A percentile compares a stretch with the other conserved stretches of the same genome.
Evolutionary conservation across 140 eudicot genomes (phyloP).

Genomic region (Ambrosia hybrid): DNA sequence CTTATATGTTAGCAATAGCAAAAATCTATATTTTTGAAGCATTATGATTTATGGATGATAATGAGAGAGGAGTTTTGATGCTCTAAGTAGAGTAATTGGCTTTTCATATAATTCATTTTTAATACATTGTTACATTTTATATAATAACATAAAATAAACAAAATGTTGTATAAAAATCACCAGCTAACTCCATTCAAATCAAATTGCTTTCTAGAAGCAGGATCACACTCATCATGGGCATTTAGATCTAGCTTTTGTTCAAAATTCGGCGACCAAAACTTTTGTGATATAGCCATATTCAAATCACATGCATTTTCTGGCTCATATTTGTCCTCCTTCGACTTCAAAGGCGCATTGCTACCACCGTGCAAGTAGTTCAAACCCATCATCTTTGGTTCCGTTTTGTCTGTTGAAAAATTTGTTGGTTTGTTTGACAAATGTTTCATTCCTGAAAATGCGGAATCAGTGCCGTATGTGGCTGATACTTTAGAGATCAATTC

Average conservation of each 20-base stretch:
- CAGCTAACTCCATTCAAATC: slow-evolving; percentile 8
- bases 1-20: too few species aligned
- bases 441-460: slow-evolving; percentile 47
- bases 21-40: too few species aligned
- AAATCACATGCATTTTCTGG: slow-evolving; percentile 44
- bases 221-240: slow-evolving; percentile 8
- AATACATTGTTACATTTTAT: background rate
- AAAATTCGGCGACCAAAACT: slow-evolving; percentile 36
- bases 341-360: slow-evolving; percentile 19
- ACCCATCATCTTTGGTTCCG: background rate
- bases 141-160: background rate
- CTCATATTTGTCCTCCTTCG: slow-evolving; percentile 30
- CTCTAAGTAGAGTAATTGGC: background rate
- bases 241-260: slow-evolving; percentile 24
- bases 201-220: background rate
- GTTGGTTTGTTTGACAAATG: slow-evolving; percentile 52
- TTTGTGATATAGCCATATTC: slow-evolving; percentile 31
- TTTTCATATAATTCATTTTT: background rate
- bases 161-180: background rate
- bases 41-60: too few species aligned
- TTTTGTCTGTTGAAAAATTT: slow-evolving; percentile 58
- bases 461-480: slow-evolving; percentile 52
- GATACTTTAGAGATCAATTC: slow-evolving; percentile 73
- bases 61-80: background rate
- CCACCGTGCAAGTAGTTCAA: background rate